Base-by-base conservation (phyloP, 352 stramenopile genomes). In the Pythium plurisporium region DNA sequence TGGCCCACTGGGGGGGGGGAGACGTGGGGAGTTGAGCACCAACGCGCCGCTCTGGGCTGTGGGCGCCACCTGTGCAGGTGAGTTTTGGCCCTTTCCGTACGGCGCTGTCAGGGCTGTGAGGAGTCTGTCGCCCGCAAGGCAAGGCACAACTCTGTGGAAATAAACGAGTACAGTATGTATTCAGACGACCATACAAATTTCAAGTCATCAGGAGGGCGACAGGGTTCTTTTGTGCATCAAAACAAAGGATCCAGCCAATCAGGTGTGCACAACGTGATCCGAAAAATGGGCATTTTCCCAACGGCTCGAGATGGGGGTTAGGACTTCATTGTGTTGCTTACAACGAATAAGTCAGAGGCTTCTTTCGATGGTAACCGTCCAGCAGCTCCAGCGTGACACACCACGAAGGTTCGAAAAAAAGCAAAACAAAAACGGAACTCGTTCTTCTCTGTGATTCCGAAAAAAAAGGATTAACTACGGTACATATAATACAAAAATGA, bases 1-100 rank as follows among this genome's bases (percentile, higher is more conserved):
- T 10, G 42, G 22, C 3, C 23, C 37, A 17, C 6, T 8, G 17
- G 25, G 14, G 22, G 41, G 41, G 22, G 23, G 31, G 14, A 33
- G 6, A 9, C 25, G 12, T 17, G 43, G 41, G 25, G 41, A 48
- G 19, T 19, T 33, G 11, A 7, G 46, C 20, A 55, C 25, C 48
- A 55, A 55, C 48, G 14, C 33, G 48, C 40, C 29, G 22, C 46
- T 53, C 46, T 53, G 29, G 46, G n/a, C 30, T 10, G 29, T 30
- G 17, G 10, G 29, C 8, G 27, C 30, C 51, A 20, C 31, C 41
- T 44, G 23, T 38, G n/a, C 26, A 19, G 31, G 56, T 64, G 56
- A 64, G 56, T 44, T 11, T 56, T 43, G 46, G 46, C 31, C 56
- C 40, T 51, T 62, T 64, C 49, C 56, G 42, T 64, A 45, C 48